A percentile compares a stretch with the other conserved stretches of the same genome.
Conservation (phyloP, 129 eudicot species). For the Chrysanthemum seticuspe region DNA sequence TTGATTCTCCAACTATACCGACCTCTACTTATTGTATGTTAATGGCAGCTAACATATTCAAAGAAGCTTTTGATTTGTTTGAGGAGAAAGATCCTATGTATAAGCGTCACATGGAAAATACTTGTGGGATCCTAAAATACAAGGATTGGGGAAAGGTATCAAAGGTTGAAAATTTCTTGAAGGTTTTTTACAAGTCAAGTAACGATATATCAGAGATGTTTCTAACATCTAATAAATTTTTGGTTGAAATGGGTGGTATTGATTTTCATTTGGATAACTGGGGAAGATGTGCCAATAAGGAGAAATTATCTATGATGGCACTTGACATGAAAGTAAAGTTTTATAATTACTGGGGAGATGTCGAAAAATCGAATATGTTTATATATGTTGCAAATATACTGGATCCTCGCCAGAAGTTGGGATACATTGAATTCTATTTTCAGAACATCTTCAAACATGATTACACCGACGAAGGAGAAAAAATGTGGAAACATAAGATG, state of each 20-base stretch:
- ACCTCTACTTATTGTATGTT: not conserved
- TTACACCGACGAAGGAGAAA: not conserved
- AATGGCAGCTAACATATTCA: not conserved
- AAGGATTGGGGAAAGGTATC: not conserved
- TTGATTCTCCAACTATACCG: not conserved
- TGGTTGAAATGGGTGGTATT: not conserved
- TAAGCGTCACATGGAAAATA: not conserved
- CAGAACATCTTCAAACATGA: no score
- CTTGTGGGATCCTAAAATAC: not conserved
- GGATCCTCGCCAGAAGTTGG: not conserved
- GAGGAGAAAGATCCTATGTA: not conserved
- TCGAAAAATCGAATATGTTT: not conserved
- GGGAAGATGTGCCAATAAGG: not conserved
- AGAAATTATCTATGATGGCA: not conserved
- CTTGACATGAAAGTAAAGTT: not conserved
- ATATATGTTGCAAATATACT: not conserved
- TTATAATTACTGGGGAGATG: not conserved
- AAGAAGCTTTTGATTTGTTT: not conserved
- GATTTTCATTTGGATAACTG: not conserved
- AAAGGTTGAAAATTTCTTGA: not conserved
- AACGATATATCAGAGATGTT: not conserved
- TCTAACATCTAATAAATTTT: not conserved
- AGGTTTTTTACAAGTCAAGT: not conserved
- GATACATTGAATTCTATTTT: no score
- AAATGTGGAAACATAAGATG: conserved; percentile 8